phyloP scores from a whole-genome alignment of 768 basidiomycete genomes.

The Mycena venus region DNA sequence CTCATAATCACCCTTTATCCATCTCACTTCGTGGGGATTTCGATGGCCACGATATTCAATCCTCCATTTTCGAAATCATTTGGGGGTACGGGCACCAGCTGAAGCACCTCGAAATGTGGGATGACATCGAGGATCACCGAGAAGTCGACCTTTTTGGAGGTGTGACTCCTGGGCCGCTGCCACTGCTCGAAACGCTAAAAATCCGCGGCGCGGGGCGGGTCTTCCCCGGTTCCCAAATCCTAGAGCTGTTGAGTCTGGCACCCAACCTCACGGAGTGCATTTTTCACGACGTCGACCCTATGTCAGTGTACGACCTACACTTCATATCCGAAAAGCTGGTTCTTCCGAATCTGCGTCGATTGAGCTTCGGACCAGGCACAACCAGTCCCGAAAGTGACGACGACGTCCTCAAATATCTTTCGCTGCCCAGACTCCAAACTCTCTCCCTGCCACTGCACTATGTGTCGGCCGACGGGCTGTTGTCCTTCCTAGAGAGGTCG shows the following conservation, averaged over 20 bases:
- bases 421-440: not conserved
- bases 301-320: not conserved
- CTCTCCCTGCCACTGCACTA: not conserved
- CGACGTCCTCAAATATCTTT: not conserved
- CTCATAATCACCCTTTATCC: not conserved
- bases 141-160: no score
- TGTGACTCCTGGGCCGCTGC: no score
- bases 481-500: not conserved
- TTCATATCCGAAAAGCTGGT: not conserved
- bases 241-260: not conserved
- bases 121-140: no score
- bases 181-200: not conserved
- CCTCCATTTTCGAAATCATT: not conserved
- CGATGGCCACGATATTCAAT: not conserved
- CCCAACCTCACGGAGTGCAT: not conserved
- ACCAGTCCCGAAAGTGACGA: not conserved
- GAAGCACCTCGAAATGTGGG: not conserved
- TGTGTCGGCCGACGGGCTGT: not conserved
- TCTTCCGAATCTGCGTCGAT: not conserved
- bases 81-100: not conserved
- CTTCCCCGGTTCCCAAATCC: not conserved
- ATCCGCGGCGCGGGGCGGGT: not conserved
- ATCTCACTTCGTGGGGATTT: not conserved
- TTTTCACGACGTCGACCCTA: not conserved
- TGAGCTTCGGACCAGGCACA: not conserved